Evolutionary conservation across 495 filamentous ascomycete species (phyloP).

Genomic region (Penicillium subrubescens): DNA sequence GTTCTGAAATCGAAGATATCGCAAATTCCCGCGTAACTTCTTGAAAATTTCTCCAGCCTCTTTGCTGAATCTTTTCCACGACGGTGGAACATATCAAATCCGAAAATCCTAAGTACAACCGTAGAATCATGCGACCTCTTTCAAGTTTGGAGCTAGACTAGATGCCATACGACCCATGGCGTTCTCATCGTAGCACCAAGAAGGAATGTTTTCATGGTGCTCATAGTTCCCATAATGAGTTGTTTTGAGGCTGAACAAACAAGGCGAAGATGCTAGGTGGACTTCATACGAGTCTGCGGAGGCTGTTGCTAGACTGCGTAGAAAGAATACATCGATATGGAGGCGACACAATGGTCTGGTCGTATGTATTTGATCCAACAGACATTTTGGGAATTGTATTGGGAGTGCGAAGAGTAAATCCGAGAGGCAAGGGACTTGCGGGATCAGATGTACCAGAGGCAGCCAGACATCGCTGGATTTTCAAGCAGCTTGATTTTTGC

Average conservation of each 20-base stretch:
- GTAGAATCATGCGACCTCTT: background rate
- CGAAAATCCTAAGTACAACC: background rate
- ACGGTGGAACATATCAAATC: background rate
- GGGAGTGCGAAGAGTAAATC: background rate
- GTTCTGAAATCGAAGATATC: background rate
- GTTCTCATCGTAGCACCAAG: background rate
- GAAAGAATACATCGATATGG: background rate
- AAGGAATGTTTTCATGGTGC: background rate
- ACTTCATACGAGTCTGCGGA: background rate
- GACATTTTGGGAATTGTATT: background rate
- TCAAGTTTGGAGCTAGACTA: background rate
- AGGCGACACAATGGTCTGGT: background rate
- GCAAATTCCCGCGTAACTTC: background rate
- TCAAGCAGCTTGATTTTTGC: background rate
- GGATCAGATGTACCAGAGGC: background rate
- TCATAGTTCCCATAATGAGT: background rate
- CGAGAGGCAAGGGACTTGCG: background rate
- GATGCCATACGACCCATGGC: background rate
- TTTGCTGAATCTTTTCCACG: background rate
- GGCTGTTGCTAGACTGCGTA: background rate
- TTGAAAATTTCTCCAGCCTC: background rate
- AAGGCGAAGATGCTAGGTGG: background rate
- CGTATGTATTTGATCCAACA: background rate
- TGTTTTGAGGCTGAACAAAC: background rate
- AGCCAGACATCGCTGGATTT: background rate